Conservation (phyloP, 2,329 filamentous ascomycete genomes). For the Thelonectria blattea region DNA sequence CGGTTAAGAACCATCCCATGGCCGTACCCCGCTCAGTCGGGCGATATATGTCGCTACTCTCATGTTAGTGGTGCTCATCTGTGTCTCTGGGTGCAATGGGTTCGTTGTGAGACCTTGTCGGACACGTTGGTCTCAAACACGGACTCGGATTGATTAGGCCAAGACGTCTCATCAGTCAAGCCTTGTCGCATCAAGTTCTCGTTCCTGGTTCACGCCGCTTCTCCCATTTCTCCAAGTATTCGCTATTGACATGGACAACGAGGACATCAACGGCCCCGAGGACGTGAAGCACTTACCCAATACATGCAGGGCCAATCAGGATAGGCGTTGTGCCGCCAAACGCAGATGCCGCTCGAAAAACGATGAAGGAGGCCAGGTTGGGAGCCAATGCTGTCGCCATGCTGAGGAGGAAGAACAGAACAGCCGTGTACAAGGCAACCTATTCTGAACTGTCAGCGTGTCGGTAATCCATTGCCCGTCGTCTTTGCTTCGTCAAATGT, state of each 20-base stretch:
- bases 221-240: not conserved
- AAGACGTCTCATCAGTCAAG: not conserved
- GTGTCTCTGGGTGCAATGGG: not conserved
- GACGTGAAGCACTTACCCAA: constrained; percentile 55
- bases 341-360: constrained; percentile 76
- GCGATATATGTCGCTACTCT: constrained; percentile 63
- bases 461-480: not conserved
- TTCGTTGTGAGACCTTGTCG: not conserved
- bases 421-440: constrained; percentile 59
- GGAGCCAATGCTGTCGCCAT: constrained; percentile 75
- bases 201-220: not conserved
- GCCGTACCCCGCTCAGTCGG: constrained; percentile 74
- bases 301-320: constrained; percentile 72
- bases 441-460: constrained; percentile 18
- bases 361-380: constrained; percentile 72
- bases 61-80: constrained; percentile 21
- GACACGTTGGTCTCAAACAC: not conserved
- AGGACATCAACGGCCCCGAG: not conserved
- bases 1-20: constrained; percentile 74
- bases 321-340: constrained; percentile 79
- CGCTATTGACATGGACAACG: not conserved
- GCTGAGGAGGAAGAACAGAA: constrained; percentile 72
- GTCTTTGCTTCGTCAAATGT: too few relatives aligned
- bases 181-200: not conserved
- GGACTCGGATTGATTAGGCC: constrained; percentile 4